These are phyloP conservation scores for Irpex rosettiformis DNA, from an alignment of 1,284 basidiomycete species.

Conservation along the genomic window DNA sequence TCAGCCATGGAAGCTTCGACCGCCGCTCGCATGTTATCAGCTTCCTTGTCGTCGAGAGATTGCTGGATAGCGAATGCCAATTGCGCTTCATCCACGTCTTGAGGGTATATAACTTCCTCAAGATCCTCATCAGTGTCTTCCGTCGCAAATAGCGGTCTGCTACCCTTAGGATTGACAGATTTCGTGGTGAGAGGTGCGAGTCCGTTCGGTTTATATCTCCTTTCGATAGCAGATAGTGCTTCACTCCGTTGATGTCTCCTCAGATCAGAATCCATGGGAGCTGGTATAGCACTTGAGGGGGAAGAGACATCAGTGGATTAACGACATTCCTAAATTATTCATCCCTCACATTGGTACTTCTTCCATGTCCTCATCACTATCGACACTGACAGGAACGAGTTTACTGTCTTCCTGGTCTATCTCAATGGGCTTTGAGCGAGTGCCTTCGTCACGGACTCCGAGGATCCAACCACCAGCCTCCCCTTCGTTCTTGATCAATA, in stretches of 20 bases:
- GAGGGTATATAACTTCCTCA: constrained; percentile 13
- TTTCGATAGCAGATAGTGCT: constrained; percentile 62
- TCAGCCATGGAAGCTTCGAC: constrained; percentile 27
- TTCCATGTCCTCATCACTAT: constrained; percentile 71
- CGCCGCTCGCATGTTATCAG: constrained; percentile 26
- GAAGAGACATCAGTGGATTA: too few species aligned
- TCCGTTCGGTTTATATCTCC: constrained; percentile 49
- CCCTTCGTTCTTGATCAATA: constrained; percentile 88
- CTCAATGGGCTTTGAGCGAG: constrained; percentile 80
- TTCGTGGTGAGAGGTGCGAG: constrained; percentile 31
- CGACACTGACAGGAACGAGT: constrained; percentile 20
- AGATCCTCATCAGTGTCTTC: constrained; percentile 42
- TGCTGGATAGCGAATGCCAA: constrained; percentile 58
- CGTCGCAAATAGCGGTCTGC: constrained; percentile 51
- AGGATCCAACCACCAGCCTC: constrained; percentile 90
- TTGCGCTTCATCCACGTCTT: constrained; percentile 43
- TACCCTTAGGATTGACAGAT: constrained; percentile 27
- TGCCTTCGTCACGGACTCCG: constrained; percentile 82
- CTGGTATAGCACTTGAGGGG: constrained; percentile 34
- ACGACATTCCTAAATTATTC: too few species aligned
- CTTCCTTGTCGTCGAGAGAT: constrained; percentile 43
- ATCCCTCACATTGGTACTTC: constrained; percentile 64
- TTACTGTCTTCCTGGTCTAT: constrained; percentile 57
- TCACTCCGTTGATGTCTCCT: constrained; percentile 63
- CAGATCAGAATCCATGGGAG: constrained; percentile 58